Conservation (phyloP, 768 basidiomycete species). For the Kwoniella bestiolae region DNA sequence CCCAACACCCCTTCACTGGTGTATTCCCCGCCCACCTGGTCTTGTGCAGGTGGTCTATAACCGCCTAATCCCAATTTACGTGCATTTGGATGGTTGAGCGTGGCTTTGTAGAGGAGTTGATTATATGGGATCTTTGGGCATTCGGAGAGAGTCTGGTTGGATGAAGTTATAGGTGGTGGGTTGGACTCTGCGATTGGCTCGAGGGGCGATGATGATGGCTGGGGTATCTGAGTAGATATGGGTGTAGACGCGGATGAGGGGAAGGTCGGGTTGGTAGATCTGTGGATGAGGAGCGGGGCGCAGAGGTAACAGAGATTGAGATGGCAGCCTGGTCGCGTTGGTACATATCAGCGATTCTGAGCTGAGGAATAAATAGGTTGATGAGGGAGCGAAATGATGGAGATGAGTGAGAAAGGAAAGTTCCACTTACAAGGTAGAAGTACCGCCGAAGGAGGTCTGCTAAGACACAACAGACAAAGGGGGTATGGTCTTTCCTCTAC, state of each 20-base stretch:
- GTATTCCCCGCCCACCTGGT: conserved; percentile 11
- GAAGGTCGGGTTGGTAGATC: conserved; percentile 7
- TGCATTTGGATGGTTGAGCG: conserved; percentile 29
- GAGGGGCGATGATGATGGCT: too few relatives aligned
- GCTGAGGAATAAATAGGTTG: neutral
- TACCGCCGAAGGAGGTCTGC: conserved; percentile 39
- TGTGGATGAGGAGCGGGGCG: conserved; percentile 30
- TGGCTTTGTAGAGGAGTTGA: conserved; percentile 21
- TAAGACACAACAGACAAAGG: conserved; percentile 38
- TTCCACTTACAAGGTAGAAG: conserved; percentile 43
- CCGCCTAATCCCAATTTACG: conserved; percentile 23
- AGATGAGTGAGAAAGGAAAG: too few relatives aligned
- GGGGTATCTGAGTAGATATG: too few relatives aligned
- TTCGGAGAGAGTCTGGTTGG: too few relatives aligned
- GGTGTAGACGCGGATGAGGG: too few relatives aligned
- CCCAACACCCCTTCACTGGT: neutral
- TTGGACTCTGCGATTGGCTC: too few relatives aligned
- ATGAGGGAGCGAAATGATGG: too few relatives aligned
- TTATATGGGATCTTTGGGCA: conserved; percentile 26
- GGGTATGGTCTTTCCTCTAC: conserved; percentile 28
- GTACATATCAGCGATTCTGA: neutral
- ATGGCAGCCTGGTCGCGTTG: conserved; percentile 36
- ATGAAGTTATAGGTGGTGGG: too few relatives aligned
- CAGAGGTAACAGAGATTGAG: conserved; percentile 42
- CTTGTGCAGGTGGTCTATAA: conserved; percentile 15